Conservation (phyloP, 805 yeast genomes). For the Blastobotrys muscicola region DNA sequence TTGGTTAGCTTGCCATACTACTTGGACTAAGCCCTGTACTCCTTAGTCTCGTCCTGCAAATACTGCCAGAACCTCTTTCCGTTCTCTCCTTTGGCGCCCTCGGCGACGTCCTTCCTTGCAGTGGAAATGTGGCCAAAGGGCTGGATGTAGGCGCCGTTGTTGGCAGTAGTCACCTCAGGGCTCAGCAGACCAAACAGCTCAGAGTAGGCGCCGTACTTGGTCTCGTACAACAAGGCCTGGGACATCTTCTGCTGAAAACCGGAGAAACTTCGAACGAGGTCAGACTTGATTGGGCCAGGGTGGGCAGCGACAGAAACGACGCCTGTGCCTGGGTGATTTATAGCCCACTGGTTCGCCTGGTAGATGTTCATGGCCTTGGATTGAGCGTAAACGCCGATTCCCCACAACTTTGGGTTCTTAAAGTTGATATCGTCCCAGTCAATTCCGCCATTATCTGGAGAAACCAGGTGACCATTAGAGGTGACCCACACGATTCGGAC, state of each 20-base stretch:
- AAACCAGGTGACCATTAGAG: slow-evolving; percentile 30
- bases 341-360: slow-evolving; percentile 31
- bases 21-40: no score
- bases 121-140: slow-evolving; percentile 37
- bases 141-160: slow-evolving; percentile 30
- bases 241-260: slow-evolving; percentile 1
- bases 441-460: slow-evolving; percentile 28
- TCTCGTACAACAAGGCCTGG: slow-evolving; percentile 11
- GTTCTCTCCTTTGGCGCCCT: slow-evolving; percentile 25
- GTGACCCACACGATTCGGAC: slow-evolving; percentile 39
- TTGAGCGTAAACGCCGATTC: slow-evolving; percentile 29
- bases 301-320: slow-evolving; percentile 31
- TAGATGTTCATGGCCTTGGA: slow-evolving; percentile 35
- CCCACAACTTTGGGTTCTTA: slow-evolving; percentile 14
- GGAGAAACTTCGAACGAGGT: slow-evolving; percentile 25
- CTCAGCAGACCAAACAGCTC: slow-evolving; percentile 36
- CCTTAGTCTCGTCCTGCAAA: no score
- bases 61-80: slow-evolving; percentile 23
- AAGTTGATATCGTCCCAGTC: slow-evolving; percentile 27
- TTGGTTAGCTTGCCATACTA: no score
- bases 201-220: slow-evolving; percentile 36
- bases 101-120: slow-evolving; percentile 30
- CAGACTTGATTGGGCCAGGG: slow-evolving; percentile 35
- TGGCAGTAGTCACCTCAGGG: slow-evolving; percentile 29
- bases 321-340: slow-evolving; percentile 25